Percentiles rank a stretch among this genome's conserved stretches.
Evolutionary conservation across 2,329 filamentous ascomycete genomes (phyloP).

Genomic region (Ceratocystis smalleyi): DNA sequence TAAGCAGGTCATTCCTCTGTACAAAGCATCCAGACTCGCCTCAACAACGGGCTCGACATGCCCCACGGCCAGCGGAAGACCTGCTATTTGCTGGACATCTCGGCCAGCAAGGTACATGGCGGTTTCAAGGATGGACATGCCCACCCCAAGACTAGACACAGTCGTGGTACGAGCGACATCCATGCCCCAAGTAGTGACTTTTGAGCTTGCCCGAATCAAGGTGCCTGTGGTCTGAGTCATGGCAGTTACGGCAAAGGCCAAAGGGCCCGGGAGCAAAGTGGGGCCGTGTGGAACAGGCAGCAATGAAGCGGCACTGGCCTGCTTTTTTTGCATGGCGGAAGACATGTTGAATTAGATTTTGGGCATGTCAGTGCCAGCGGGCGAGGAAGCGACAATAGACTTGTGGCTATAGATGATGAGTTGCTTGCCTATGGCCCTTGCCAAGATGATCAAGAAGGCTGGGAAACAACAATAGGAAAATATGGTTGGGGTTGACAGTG

Average conservation of each 20-base stretch:
- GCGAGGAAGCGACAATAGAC: background rate
- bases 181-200: slow-evolving; percentile 37
- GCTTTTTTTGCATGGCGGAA: background rate
- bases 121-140: slow-evolving; percentile 38
- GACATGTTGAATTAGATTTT: background rate
- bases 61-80: slow-evolving; percentile 25
- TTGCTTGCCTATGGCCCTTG: background rate
- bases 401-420: background rate
- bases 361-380: background rate
- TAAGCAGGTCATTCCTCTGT: slow-evolving; percentile 41
- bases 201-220: slow-evolving; percentile 37
- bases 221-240: slow-evolving; percentile 45
- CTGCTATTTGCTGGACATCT: slow-evolving; percentile 25
- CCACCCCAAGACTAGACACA: slow-evolving; percentile 41
- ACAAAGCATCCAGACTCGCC: slow-evolving; percentile 39
- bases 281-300: slow-evolving; percentile 9
- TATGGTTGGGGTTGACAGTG: background rate
- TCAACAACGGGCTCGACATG: slow-evolving; percentile 41
- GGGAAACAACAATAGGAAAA: background rate
- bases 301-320: background rate
- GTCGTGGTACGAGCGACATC: slow-evolving; percentile 41
- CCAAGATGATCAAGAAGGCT: background rate
- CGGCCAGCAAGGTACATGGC: slow-evolving; percentile 38
- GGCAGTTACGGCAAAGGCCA: slow-evolving; percentile 45
- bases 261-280: slow-evolving; percentile 41